Percentiles rank a stretch among this genome's conserved stretches.
These are phyloP conservation scores for Lodderomyces oxycetoniae DNA, from an alignment of 1,139 yeast species.

Conservation along the genomic window DNA sequence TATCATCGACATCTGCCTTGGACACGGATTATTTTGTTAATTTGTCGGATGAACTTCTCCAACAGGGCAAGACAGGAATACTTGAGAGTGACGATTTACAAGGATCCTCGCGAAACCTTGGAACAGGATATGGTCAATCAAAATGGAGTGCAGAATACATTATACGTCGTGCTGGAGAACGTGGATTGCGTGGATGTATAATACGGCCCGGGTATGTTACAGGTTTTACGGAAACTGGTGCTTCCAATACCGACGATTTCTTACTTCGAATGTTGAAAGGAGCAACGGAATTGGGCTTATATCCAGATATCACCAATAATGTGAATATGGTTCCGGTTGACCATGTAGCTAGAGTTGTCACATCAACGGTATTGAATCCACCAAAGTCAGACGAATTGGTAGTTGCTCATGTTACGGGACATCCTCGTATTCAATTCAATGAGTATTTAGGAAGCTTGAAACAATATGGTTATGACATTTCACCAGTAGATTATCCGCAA, in stretches of 20 bases:
- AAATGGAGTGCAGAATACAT: slow-evolving; percentile 96
- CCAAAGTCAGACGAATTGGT: slow-evolving; percentile 48
- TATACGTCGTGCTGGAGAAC: slow-evolving; percentile 78
- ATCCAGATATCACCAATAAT: slow-evolving; percentile 79
- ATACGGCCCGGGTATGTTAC: slow-evolving; percentile 96
- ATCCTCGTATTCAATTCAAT: slow-evolving; percentile 81
- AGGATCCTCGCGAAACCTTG: slow-evolving; percentile 78
- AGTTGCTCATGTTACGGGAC: slow-evolving; percentile 96
- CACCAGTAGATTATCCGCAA: slow-evolving; percentile 58
- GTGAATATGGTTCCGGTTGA: slow-evolving; percentile 98
- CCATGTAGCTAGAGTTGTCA: slow-evolving; percentile 90
- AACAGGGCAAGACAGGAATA: slow-evolving; percentile 67
- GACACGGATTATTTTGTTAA: slow-evolving; percentile 79
- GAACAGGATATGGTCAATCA: slow-evolving; percentile 94
- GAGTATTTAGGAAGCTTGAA: slow-evolving; percentile 64
- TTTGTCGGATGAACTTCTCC: slow-evolving; percentile 64
- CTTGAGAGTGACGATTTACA: slow-evolving; percentile 75
- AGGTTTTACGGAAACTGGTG: slow-evolving; percentile 78
- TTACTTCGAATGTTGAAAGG: slow-evolving; percentile 92
- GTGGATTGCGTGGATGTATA: slow-evolving; percentile 84
- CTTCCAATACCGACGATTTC: slow-evolving; percentile 95
- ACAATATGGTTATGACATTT: slow-evolving; percentile 67
- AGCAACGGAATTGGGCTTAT: slow-evolving; percentile 77
- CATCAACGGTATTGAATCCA: slow-evolving; percentile 78
- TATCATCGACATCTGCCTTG: slow-evolving; percentile 89